Evolutionary conservation across 176 grass and related monocot genomes (phyloP), one percentile per base, ranked within the genome.

Genomic region (Saccharum officinarum): DNA sequence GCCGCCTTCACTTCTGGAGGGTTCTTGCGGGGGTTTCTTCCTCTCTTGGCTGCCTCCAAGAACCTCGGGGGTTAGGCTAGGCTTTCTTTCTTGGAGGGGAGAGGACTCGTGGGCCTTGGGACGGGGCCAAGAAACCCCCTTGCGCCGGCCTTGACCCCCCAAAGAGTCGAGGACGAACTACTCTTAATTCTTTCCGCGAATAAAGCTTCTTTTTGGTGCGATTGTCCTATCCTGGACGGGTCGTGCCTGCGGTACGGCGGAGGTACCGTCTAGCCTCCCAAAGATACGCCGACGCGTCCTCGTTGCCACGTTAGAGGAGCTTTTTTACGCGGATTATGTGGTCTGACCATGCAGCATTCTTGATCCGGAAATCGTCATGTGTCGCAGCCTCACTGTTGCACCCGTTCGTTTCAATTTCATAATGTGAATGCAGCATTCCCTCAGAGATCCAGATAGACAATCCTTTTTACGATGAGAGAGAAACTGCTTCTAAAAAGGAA

Each of bases 1-100:
- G 18, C 40, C 6, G 37, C 14, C 8, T 20, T 2, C 10, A 6
- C 0, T 73, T 73, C 67, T 39, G 55, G 30, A n/a, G 18, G 50
- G n/a, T 71, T 59, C 80, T 62, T 34, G 5, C 9, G 38, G 3
- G 7, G 25, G 3, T 42, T 83, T 3, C 17, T 3, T 12, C 25
- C 5, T 40, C 23, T 46, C 3, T 23, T 23, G 1, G 9, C 30
- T 17, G 25, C 7, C 15, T 84, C 57, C 70, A 75, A 75, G 71
- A 84, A 63, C 70, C 70, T 47, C 18, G 39, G 17, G 37, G 15
- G 26, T 8, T 74, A 73, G 55, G 71, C 28, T 60, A 23, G 22
- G 8, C 22, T 8, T 10, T 60, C 22, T 22, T 74, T 84, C 82
- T 75, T 73, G 82, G 55, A 34, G 40, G 81, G 71, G 68, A 20